phyloP scores from a whole-genome alignment of 208 protist species.

The Acanthamoeba royreba region DNA sequence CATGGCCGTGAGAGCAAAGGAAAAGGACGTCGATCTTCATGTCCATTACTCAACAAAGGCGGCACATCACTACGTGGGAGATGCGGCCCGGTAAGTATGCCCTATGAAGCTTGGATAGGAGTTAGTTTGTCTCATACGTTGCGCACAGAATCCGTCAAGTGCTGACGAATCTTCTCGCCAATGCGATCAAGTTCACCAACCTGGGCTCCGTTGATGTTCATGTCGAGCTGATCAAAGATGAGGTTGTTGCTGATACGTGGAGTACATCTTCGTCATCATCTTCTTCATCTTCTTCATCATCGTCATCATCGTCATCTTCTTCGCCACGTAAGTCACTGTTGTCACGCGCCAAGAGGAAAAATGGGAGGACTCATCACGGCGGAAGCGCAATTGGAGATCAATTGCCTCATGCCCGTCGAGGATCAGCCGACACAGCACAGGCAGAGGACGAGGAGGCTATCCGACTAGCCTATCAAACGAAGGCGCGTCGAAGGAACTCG shows the following conservation, averaged over 20 bases:
- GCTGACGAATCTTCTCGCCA: conserved; percentile 38
- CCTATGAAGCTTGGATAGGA: background rate
- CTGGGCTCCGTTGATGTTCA: conserved; percentile 27
- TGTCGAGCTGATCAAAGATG: background rate
- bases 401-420: background rate
- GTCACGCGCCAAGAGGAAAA: too few relatives aligned
- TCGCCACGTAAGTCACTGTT: too few relatives aligned
- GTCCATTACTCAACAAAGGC: background rate
- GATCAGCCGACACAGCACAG: background rate
- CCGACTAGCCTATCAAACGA: background rate
- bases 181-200: conserved; percentile 68
- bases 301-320: too few relatives aligned
- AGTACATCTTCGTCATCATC: background rate
- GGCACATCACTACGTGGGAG: conserved; percentile 1
- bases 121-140: background rate
- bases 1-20: background rate
- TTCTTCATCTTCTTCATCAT: background rate
- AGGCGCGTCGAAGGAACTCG: background rate
- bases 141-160: background rate
- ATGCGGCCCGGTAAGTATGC: background rate
- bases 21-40: conserved; percentile 12
- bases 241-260: background rate
- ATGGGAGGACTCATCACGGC: too few relatives aligned
- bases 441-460: background rate
- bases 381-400: too few relatives aligned